phyloP scores from a whole-genome alignment of 352 stramenopile genomes.

The Peronospora farinosa region DNA sequence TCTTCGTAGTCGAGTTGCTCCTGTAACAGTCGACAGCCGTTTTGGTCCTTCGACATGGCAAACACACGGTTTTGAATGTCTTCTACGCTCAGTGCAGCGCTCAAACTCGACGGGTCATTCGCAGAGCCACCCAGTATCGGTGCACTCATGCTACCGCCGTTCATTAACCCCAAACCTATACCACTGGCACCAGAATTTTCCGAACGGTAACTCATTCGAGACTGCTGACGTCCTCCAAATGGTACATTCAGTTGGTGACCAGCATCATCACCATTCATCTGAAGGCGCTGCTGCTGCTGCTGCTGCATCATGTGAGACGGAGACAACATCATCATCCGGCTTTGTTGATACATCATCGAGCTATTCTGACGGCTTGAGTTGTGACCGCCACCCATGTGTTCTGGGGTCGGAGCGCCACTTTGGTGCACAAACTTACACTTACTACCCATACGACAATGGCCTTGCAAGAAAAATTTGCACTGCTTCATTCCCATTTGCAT shows the following conservation, averaged over 20 bases:
- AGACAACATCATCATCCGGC: constrained; percentile 32
- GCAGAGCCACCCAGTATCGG: constrained; percentile 24
- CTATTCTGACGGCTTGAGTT: constrained; percentile 20
- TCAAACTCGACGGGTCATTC: constrained; percentile 27
- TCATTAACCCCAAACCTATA: constrained; percentile 27
- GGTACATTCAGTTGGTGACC: constrained; percentile 17
- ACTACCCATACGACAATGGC: constrained; percentile 77
- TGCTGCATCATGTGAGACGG: constrained; percentile 31
- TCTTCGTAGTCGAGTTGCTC: constrained; percentile 94
- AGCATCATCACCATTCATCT: constrained; percentile 26
- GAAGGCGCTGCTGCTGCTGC: constrained; percentile 36
- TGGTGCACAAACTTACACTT: constrained; percentile 85
- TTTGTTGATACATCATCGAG: constrained; percentile 32
- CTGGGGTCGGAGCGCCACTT: constrained; percentile 15
- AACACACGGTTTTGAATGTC: constrained; percentile 78
- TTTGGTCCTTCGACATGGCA: constrained; percentile 93
- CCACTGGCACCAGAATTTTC: constrained; percentile 13
- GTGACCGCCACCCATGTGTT: constrained; percentile 21
- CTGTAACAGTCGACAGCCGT: constrained; percentile 95
- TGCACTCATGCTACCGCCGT: constrained; percentile 20
- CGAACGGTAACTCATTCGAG: constrained; percentile 28
- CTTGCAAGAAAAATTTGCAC: constrained; percentile 82
- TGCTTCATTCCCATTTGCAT: constrained; percentile 57
- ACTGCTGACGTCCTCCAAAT: constrained; percentile 26
- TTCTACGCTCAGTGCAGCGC: constrained; percentile 50